phyloP scores from a whole-genome alignment of 2,329 filamentous ascomycete species.

The Sarocladium kiliense region DNA sequence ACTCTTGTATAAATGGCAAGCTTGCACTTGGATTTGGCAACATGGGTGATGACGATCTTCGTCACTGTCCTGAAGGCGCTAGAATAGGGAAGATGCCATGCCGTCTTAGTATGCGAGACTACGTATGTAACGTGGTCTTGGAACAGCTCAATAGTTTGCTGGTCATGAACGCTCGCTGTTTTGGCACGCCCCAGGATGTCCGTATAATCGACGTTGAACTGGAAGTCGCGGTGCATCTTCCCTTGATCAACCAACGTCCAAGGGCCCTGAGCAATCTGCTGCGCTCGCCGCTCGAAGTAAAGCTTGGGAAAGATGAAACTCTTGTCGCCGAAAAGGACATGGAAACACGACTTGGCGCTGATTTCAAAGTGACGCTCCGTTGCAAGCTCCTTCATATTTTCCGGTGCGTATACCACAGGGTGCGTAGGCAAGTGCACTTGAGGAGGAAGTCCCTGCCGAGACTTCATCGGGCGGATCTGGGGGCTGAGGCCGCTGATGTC shows the following conservation, averaged over 20 bases:
- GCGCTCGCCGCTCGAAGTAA: constrained; percentile 75
- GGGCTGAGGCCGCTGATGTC: constrained; percentile 25
- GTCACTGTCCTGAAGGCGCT: constrained; percentile 75
- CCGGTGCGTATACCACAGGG: constrained; percentile 77
- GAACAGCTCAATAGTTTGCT: constrained; percentile 79
- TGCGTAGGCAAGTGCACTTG: constrained; percentile 78
- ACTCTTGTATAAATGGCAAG: constrained; percentile 82
- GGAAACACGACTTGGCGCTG: constrained; percentile 90
- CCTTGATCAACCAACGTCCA: constrained; percentile 71
- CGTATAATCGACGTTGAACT: constrained; percentile 67
- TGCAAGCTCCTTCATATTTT: constrained; percentile 70
- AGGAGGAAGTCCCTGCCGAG: constrained; percentile 38
- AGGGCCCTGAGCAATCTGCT: constrained; percentile 77
- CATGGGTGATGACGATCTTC: constrained; percentile 90
- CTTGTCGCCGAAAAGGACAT: constrained; percentile 94
- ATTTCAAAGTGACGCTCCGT: constrained; percentile 83
- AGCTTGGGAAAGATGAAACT: constrained; percentile 90
- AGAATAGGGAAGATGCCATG: constrained; percentile 82
- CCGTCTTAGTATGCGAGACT: constrained; percentile 55
- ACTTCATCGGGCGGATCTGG: constrained; percentile 27
- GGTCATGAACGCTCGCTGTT: constrained; percentile 65
- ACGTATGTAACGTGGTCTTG: constrained; percentile 70
- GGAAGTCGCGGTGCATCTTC: constrained; percentile 71
- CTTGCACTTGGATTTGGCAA: constrained; percentile 88
- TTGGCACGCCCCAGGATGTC: constrained; percentile 60